Conservation (phyloP, 2,329 filamentous ascomycete genomes). For the Calonectria honghensis region DNA sequence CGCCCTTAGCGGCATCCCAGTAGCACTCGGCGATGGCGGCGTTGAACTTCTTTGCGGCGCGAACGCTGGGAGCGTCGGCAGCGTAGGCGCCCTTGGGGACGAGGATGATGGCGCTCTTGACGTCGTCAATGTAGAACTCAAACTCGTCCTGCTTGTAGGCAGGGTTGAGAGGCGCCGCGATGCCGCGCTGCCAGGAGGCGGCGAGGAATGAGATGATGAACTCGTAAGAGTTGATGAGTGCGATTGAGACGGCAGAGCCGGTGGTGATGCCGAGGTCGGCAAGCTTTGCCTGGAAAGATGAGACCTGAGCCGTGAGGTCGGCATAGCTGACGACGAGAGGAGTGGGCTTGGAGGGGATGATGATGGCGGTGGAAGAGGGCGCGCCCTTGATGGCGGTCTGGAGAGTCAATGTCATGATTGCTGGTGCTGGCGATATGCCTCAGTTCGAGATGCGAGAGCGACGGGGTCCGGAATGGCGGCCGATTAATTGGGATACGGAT, state of each 20-base stretch:
- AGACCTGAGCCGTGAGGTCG: conserved; percentile 79
- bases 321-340: conserved; percentile 82
- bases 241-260: conserved; percentile 85
- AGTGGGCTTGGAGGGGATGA: conserved; percentile 79
- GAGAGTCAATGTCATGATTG: conserved; percentile 66
- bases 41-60: conserved; percentile 85
- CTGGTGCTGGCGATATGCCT: conserved; percentile 23
- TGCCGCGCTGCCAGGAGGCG: conserved; percentile 87
- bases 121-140: conserved; percentile 93
- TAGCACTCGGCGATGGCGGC: conserved; percentile 92
- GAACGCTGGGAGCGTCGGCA: conserved; percentile 81
- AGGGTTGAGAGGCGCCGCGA: conserved; percentile 91
- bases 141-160: conserved; percentile 93
- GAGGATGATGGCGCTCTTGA: conserved; percentile 85
- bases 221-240: conserved; percentile 88
- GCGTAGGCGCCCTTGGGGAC: conserved; percentile 83
- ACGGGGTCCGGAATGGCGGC: not conserved
- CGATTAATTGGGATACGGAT: not conserved
- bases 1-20: conserved; percentile 78
- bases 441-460: conserved; percentile 18
- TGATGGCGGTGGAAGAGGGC: conserved; percentile 75
- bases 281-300: conserved; percentile 84
- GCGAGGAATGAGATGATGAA: conserved; percentile 92
- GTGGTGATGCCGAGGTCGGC: conserved; percentile 83
- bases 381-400: conserved; percentile 70